These are phyloP conservation scores for Paecilomyces sp. DNA, from an alignment of 2,329 filamentous ascomycete genomes.

Conservation along the genomic window DNA sequence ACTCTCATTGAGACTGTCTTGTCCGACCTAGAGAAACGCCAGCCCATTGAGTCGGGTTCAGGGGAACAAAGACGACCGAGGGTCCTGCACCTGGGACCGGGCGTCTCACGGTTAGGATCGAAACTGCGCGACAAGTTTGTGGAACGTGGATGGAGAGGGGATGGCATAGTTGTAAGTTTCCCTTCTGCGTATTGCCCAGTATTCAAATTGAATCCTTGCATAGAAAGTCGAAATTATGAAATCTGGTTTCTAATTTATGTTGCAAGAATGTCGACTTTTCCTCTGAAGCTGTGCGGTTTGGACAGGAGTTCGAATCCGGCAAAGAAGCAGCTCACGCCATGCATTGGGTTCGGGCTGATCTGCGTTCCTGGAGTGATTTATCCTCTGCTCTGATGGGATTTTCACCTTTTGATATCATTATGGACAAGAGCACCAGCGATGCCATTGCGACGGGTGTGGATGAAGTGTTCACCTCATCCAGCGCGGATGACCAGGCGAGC, in stretches of 20 bases:
- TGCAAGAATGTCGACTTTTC: conserved; percentile 30
- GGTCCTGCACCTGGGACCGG: conserved; percentile 27
- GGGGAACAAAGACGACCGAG: conserved; percentile 9
- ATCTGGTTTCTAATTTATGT: neutral
- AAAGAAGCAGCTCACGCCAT: conserved; percentile 16
- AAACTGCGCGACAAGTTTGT: conserved; percentile 22
- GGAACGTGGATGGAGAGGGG: conserved; percentile 18
- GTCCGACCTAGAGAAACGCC: conserved; percentile 14
- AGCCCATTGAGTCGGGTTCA: neutral
- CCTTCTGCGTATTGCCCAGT: neutral
- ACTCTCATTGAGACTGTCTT: conserved; percentile 19
- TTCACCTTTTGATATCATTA: conserved; percentile 24
- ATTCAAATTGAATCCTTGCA: neutral
- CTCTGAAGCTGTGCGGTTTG: conserved; percentile 27
- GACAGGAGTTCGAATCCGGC: conserved; percentile 15
- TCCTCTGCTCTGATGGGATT: conserved; percentile 12
- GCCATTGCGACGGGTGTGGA: conserved; percentile 24
- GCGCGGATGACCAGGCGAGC: conserved; percentile 2
- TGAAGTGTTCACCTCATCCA: conserved; percentile 7
- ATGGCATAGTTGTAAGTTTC: conserved; percentile 24
- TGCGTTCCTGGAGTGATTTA: conserved; percentile 23
- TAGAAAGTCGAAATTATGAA: conserved; percentile 4
- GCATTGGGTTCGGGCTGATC: conserved; percentile 23
- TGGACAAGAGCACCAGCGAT: conserved; percentile 32
- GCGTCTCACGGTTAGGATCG: conserved; percentile 23